These are phyloP conservation scores for Glarea lozoyensis DNA, from an alignment of 495 filamentous ascomycete genomes.

Conservation along the genomic window DNA sequence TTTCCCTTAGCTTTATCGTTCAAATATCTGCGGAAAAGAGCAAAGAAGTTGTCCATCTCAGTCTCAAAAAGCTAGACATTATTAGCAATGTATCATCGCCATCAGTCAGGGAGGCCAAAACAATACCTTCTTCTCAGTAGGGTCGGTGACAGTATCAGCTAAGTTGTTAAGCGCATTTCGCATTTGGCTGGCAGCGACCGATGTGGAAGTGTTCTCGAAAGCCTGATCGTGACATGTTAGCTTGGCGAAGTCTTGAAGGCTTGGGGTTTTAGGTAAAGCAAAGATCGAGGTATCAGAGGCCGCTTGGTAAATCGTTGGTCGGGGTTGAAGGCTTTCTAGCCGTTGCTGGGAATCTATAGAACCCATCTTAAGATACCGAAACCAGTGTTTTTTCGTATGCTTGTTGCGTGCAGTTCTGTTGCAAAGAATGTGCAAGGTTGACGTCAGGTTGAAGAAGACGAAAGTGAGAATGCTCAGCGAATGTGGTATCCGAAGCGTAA, in stretches of 20 bases:
- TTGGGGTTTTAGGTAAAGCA: too few relatives aligned
- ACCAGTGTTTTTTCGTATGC: too few relatives aligned
- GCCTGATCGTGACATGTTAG: conserved; percentile 47
- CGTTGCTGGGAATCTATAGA: neutral
- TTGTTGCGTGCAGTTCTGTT: neutral
- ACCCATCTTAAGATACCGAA: too few relatives aligned
- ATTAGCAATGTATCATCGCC: conserved; percentile 2
- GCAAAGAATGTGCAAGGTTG: too few relatives aligned
- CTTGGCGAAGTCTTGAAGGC: conserved; percentile 5
- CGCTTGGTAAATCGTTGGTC: neutral
- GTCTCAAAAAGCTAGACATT: conserved; percentile 69
- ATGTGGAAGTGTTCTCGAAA: conserved; percentile 98
- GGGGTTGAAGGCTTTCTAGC: neutral
- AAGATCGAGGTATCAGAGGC: too few relatives aligned
- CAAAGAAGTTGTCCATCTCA: conserved; percentile 99
- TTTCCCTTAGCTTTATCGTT: conserved; percentile 99
- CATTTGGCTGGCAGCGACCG: conserved; percentile 97
- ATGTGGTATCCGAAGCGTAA: too few relatives aligned
- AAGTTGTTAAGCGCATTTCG: conserved; percentile 93
- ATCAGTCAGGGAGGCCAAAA: neutral
- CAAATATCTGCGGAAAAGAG: conserved; percentile 93
- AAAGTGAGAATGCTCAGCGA: too few relatives aligned
- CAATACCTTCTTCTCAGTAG: conserved; percentile 68
- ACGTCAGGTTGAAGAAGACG: too few relatives aligned
- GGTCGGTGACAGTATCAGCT: conserved; percentile 78